A percentile compares a stretch with the other conserved stretches of the same genome.
phyloP scores from a whole-genome alignment of 306 rosid genomes.

The Urtica urens region DNA sequence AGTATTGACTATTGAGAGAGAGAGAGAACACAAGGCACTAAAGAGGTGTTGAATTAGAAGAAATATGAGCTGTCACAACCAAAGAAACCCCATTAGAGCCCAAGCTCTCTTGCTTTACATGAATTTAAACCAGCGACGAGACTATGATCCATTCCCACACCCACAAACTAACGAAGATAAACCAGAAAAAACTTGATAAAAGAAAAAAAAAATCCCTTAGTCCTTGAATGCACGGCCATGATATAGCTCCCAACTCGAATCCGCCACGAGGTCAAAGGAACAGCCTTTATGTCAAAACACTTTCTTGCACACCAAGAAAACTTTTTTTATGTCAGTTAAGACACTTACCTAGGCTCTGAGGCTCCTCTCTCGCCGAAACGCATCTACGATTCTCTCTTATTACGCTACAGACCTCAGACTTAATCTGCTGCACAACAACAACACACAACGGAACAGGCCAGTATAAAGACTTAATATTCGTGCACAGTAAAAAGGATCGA shows the following conservation, averaged over 20 bases:
- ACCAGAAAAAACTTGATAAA: not conserved
- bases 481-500: slow-evolving; percentile 4
- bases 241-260: slow-evolving; percentile 1
- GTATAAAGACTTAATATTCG: slow-evolving; percentile 44
- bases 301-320: slow-evolving; percentile 15
- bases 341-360: slow-evolving; percentile 25
- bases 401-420: slow-evolving; percentile 21
- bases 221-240: slow-evolving; percentile 5
- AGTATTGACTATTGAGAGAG: not conserved
- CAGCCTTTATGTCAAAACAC: not conserved
- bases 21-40: not conserved
- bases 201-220: not conserved
- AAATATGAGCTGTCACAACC: not conserved
- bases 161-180: not conserved
- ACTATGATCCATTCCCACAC: not conserved
- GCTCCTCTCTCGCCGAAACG: slow-evolving; percentile 2
- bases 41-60: not conserved
- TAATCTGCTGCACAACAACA: slow-evolving; percentile 37
- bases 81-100: not conserved
- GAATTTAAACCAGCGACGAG: not conserved
- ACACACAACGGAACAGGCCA: slow-evolving; percentile 37
- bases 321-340: slow-evolving; percentile 13
- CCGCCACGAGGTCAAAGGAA: not conserved
- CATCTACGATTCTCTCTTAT: slow-evolving; percentile 9
- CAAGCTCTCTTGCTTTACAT: not conserved